Base-by-base conservation (phyloP, 257 asterid genomes). In the Nicotiana attenuata region DNA sequence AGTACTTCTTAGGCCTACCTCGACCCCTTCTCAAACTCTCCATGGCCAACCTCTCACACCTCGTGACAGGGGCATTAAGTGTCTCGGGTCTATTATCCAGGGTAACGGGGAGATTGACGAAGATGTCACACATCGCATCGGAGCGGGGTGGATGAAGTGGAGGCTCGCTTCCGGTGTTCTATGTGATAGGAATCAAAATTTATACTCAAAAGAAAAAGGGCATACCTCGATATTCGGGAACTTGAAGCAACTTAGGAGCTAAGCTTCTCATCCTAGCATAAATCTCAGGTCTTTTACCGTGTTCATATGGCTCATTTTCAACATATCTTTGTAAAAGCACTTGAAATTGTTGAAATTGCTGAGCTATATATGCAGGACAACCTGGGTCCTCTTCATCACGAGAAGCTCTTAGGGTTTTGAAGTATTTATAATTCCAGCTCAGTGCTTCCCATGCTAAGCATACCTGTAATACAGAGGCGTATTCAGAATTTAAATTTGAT, bases 381-480 rank as follows among this genome's bases (percentile, higher is more conserved):
- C 99, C 99, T 0, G 88, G 91, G 45, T 93, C 97, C 2, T 75
- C 85, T 20, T 90, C 91, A 1, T 82, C 87, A 53, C 53, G 26
- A 7, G 96, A 87, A 3, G 92, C 91, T 80, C 91, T 87, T 5
- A 93, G 84, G 9, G 92, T 88, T 77, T 89, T 94, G 75, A 95
- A 93, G 80, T 92, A 90, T 80, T 89, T 93, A 82, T 91, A 95
- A 35, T 95, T 95, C 98, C 98, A 95, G 85, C 89, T 93, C 33
- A 95, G 86, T 47, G 97, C 99, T 88, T 95, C 99, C 99, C 98
- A 95, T 29, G 99, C 91, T 56, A 91, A 77, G 79, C 98, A 93
- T 35, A 95, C 79, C 79, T 73, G 14, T 10, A 1, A 6, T 13
- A 6, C 7, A 15, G 1, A 4, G 0, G 5, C 2, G 1, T 7